Conservation (phyloP, 2,329 filamentous ascomycete genomes). For the Xylariaceae sp. region DNA sequence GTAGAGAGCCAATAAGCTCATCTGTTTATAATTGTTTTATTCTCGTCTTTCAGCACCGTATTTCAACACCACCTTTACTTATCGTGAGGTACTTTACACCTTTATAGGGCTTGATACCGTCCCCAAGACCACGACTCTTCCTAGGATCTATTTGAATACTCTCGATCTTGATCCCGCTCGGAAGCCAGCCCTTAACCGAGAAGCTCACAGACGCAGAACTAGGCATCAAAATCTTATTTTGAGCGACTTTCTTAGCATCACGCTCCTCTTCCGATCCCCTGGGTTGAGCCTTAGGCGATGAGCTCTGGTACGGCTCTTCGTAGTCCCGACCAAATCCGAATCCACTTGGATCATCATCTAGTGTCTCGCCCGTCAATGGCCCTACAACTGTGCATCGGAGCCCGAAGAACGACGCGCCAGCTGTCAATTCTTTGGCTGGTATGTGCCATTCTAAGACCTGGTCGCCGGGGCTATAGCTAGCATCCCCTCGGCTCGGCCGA, state of each 20-base stretch:
- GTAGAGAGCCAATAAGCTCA: too few species aligned
- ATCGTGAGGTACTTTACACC: slow-evolving; percentile 94
- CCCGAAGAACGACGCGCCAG: slow-evolving; percentile 63
- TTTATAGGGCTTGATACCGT: slow-evolving; percentile 91
- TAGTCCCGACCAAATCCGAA: slow-evolving; percentile 51
- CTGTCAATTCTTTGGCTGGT: slow-evolving; percentile 68
- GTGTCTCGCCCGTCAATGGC: slow-evolving; percentile 46
- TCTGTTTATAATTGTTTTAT: too few species aligned
- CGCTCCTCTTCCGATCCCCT: slow-evolving; percentile 38
- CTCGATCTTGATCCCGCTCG: slow-evolving; percentile 64
- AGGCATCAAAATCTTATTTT: slow-evolving; percentile 76
- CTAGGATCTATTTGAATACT: slow-evolving; percentile 67
- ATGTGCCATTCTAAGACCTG: slow-evolving; percentile 78
- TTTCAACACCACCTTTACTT: slow-evolving; percentile 61
- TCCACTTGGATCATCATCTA: slow-evolving; percentile 44
- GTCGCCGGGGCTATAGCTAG: slow-evolving; percentile 72
- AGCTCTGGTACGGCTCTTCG: slow-evolving; percentile 54
- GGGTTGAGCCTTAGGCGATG: slow-evolving; percentile 29
- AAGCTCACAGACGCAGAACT: slow-evolving; percentile 72
- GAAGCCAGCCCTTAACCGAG: slow-evolving; percentile 64
- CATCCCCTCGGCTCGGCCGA: slow-evolving; percentile 76
- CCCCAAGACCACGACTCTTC: slow-evolving; percentile 79
- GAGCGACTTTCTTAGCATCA: slow-evolving; percentile 56
- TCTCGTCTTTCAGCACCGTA: slow-evolving; percentile 46
- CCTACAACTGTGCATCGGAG: slow-evolving; percentile 80